Evolutionary conservation across 306 rosid genomes (phyloP), one percentile per base, ranked within the genome.

Genomic region (Albizia julibrissin): DNA sequence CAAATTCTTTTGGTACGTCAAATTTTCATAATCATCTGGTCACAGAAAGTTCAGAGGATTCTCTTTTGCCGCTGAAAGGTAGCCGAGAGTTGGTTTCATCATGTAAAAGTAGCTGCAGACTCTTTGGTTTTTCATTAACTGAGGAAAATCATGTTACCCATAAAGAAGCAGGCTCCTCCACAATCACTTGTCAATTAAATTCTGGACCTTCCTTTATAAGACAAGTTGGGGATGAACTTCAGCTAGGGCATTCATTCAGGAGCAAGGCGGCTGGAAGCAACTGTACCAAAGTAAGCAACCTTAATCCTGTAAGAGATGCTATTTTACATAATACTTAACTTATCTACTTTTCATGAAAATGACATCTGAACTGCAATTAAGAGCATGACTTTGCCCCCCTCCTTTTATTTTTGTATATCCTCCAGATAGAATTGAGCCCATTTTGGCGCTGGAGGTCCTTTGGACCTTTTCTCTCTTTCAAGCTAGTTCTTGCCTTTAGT

Each of bases 101-200:
- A 0, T 87, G 90, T 89, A 95, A 93, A 82, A 82, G 87, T 81
- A 90, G 91, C 87, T 96, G 99, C 85, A 93, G 91, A 75, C 97
- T 96, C 50, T 96, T 96, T 66, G 99, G 99, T 33, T 96, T 96
- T 84, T 92, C 98, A 49, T 85, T 96, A 77, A 93, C 92, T 0
- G 92, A 91, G 69, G 97, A 84, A 77, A 71, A 88, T 16, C 78
- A 74, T 43, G 84, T 77, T 77, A 86, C 90, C 27, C 66, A 67
- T 12, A 80, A 80, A 79, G 92, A 86, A 76, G 88, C 84, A 40
- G 81, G 74, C 81, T 79, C 91, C n/a, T 47, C 85, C 43, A 80
- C 87, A 49, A 72, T 81, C 69, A 11, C 91, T 62, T 73, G 86
- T 77, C 81, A 90, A 39, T 34, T 90, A 70, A 87, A 77, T 81